Evolutionary conservation across 805 yeast species (phyloP).

Genomic region (Nakazawaea ernobii): DNA sequence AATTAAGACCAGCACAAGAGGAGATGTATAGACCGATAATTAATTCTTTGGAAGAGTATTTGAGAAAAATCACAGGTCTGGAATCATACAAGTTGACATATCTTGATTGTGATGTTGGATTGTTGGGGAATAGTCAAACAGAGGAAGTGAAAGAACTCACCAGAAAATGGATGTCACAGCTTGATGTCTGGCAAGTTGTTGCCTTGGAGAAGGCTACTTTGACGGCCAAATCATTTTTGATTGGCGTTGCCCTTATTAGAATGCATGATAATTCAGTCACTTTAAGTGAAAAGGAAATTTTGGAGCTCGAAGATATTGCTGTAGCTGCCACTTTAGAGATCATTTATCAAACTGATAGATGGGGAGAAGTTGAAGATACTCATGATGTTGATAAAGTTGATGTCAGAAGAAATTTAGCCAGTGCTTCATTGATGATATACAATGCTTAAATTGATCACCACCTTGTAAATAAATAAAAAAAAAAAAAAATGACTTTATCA

Average conservation of each 20-base stretch:
- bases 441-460: slow-evolving; percentile 1
- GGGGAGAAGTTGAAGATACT: slow-evolving; percentile 99
- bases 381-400: slow-evolving; percentile 97
- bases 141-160: slow-evolving; percentile 57
- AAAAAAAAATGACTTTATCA: neutral
- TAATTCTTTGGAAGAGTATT: slow-evolving; percentile 53
- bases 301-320: slow-evolving; percentile 64
- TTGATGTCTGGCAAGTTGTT: slow-evolving; percentile 74
- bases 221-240: slow-evolving; percentile 78
- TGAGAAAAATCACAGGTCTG: slow-evolving; percentile 35
- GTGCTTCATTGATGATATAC: slow-evolving; percentile 61
- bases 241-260: slow-evolving; percentile 67
- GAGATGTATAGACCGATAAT: slow-evolving; percentile 72
- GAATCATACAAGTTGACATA: slow-evolving; percentile 37
- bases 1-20: slow-evolving; percentile 73
- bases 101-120: slow-evolving; percentile 82
- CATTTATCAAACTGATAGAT: slow-evolving; percentile 75
- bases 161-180: slow-evolving; percentile 50
- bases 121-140: slow-evolving; percentile 75
- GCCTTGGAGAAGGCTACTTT: slow-evolving; percentile 89
- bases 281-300: slow-evolving; percentile 22
- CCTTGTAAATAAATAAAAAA: neutral
- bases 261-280: slow-evolving; percentile 23
- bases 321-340: slow-evolving; percentile 77
- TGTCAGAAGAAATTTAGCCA: slow-evolving; percentile 72